Percentiles rank a stretch among this genome's conserved stretches.
These are phyloP conservation scores for Gautieria morchelliformis DNA, from an alignment of 768 basidiomycete species.

Conservation along the genomic window DNA sequence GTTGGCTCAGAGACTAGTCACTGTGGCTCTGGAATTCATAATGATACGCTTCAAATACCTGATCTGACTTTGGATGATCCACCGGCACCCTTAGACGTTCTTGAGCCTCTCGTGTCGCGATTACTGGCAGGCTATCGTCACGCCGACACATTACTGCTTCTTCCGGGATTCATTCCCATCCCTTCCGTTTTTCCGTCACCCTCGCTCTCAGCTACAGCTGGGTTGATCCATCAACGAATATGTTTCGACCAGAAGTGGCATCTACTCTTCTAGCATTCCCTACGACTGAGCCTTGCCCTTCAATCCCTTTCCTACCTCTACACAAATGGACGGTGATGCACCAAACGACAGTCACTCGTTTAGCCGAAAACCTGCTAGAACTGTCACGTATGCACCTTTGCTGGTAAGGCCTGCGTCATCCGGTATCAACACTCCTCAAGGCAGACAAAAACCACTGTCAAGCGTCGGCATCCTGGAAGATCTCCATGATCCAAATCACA, in stretches of 20 bases:
- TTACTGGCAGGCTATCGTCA: slow-evolving; percentile 57
- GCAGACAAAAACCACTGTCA: slow-evolving; percentile 44
- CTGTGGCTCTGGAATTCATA: slow-evolving; percentile 6
- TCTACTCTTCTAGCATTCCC: slow-evolving; percentile 28
- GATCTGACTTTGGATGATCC: slow-evolving; percentile 29
- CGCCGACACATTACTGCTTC: slow-evolving; percentile 58
- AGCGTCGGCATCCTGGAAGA: slow-evolving; percentile 50
- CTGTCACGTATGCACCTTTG: slow-evolving; percentile 48
- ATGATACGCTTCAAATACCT: not conserved
- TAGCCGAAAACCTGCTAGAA: slow-evolving; percentile 21
- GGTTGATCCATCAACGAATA: slow-evolving; percentile 41
- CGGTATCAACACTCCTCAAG: slow-evolving; percentile 41
- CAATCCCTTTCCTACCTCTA: slow-evolving; percentile 29
- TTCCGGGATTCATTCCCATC: slow-evolving; percentile 70
- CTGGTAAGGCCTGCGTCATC: slow-evolving; percentile 52
- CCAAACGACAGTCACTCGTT: not conserved
- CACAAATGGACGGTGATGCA: not conserved
- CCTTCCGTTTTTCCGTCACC: slow-evolving; percentile 54
- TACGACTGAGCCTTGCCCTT: slow-evolving; percentile 28
- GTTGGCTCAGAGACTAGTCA: slow-evolving; percentile 52
- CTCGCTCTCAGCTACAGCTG: slow-evolving; percentile 52
- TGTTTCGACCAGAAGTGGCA: slow-evolving; percentile 32
- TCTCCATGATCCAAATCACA: slow-evolving; percentile 34
- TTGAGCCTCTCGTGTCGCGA: slow-evolving; percentile 56
- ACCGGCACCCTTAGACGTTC: slow-evolving; percentile 39